Evolutionary conservation across 1,284 basidiomycete genomes (phyloP).

Genomic region (Leccinum colubrinum): DNA sequence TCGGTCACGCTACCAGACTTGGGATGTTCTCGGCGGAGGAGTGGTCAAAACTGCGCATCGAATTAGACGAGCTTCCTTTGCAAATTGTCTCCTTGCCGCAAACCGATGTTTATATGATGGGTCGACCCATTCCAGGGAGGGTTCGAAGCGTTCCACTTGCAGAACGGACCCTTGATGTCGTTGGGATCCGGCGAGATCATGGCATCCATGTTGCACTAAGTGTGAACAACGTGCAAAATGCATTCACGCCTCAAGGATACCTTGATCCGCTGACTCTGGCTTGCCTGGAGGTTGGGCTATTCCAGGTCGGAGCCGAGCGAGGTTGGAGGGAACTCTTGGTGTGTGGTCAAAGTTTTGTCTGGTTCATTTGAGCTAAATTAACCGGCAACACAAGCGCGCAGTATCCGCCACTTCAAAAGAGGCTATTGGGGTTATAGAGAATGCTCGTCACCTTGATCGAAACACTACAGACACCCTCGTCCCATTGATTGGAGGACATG

Average conservation of each 20-base stretch:
- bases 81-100: constrained; percentile 58
- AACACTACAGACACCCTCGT: constrained; percentile 31
- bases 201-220: constrained; percentile 52
- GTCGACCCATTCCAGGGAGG: constrained; percentile 31
- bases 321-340: constrained; percentile 51
- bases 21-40: constrained; percentile 47
- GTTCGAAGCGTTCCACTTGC: constrained; percentile 34
- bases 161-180: constrained; percentile 53
- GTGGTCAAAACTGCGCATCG: constrained; percentile 40
- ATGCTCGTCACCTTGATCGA: constrained; percentile 8
- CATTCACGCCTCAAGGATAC: constrained; percentile 65
- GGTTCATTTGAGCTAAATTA: background rate
- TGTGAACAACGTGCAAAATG: constrained; percentile 65
- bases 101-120: constrained; percentile 68
- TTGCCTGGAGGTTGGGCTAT: constrained; percentile 56
- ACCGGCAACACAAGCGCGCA: constrained; percentile 35
- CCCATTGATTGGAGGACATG: constrained; percentile 40
- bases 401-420: constrained; percentile 46
- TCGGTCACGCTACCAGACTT: constrained; percentile 62
- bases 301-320: constrained; percentile 50
- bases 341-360: constrained; percentile 20
- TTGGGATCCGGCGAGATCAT: constrained; percentile 42
- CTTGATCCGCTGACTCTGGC: constrained; percentile 59
- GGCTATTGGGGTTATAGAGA: constrained; percentile 40
- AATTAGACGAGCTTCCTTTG: constrained; percentile 43